Evolutionary conservation across 2,329 filamentous ascomycete species (phyloP).

Genomic region (Lasiodiplodia sp.): DNA sequence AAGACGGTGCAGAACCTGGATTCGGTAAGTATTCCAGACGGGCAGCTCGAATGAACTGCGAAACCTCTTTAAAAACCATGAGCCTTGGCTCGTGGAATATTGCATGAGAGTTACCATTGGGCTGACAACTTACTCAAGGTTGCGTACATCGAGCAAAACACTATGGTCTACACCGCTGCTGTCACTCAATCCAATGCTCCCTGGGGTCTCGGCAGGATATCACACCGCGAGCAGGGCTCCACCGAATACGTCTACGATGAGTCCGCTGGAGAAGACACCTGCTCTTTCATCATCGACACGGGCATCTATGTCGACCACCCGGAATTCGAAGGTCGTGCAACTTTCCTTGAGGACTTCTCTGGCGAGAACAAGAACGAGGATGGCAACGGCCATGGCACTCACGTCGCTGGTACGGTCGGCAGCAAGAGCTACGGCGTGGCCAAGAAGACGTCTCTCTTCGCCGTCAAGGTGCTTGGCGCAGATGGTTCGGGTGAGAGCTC

Average conservation of each 20-base stretch:
- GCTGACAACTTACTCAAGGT: conserved; percentile 65
- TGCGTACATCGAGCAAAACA: conserved; percentile 94
- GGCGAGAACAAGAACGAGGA: conserved; percentile 39
- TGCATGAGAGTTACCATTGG: not conserved
- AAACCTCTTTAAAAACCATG: not conserved
- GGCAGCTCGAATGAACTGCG: not conserved
- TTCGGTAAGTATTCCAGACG: not conserved
- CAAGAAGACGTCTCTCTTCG: conserved; percentile 55
- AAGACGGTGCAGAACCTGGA: conserved; percentile 34
- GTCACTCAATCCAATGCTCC: conserved; percentile 85
- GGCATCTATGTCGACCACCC: conserved; percentile 55
- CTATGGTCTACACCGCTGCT: conserved; percentile 76
- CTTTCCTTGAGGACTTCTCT: conserved; percentile 44
- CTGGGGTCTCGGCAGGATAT: conserved; percentile 98
- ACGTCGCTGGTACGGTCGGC: conserved; percentile 55
- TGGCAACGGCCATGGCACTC: conserved; percentile 57
- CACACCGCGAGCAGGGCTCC: conserved; percentile 88
- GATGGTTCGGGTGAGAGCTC: conserved; percentile 63
- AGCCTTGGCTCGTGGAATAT: not conserved
- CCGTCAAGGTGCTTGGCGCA: conserved; percentile 60
- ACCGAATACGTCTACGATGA: conserved; percentile 99
- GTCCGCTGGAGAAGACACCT: conserved; percentile 71
- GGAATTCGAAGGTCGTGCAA: conserved; percentile 53
- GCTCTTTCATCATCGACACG: conserved; percentile 58
- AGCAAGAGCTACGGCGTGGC: conserved; percentile 55